Base-by-base conservation (phyloP, 2,329 filamentous ascomycete species). In the Coleophoma cylindrospora region DNA sequence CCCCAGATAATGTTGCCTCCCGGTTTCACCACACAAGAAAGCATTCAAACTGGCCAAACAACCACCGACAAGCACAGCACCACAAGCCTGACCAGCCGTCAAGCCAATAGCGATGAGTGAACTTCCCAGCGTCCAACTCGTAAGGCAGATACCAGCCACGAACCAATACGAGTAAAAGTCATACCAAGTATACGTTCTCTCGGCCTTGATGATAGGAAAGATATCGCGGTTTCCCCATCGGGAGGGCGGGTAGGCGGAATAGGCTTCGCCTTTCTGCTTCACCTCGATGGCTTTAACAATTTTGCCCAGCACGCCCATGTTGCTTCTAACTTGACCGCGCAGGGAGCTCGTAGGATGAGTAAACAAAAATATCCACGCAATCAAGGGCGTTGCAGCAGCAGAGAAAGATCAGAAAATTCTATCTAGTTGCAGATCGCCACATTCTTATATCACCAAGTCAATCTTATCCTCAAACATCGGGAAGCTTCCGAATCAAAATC, bases 1-100 rank as follows among this genome's bases (percentile, higher is more conserved):
- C 12, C 60, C 58, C 6, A 62, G 45, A 49, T 56, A 55, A 47
- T 61, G 59, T 19, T 40, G 36, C 17, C 55, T 50, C 15, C 57
- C 57, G 2, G 56, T 41, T 37, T 59, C 56, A 32, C 51, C 56
- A 41, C 56, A 56, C 19, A 58, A 27, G 27, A 34, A 53, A 56
- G 14, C 55, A 49, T 14, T 58, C 51, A 15, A 55, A 12, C 27
- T 43, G 45, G 21, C 49, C 50, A 3, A 58, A 36, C 7, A 55
- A 45, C 6, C 43, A 37, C 56, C 57, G 12, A 57, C 50, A 11
- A 53, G 34, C 12, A 59, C 50, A 27, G 27, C 14, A 44, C 53
- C 5, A 56, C 57, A 17, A 59, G 56, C 51, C 14, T 46, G 51
- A 9, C 52, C 56, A n/a, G 54, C 53, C 33, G 49, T 49, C 7